A percentile compares a stretch with the other conserved stretches of the same genome.
These are phyloP conservation scores for Sclerotinia subarctica DNA, from an alignment of 2,329 filamentous ascomycete genomes.

Conservation along the genomic window DNA sequence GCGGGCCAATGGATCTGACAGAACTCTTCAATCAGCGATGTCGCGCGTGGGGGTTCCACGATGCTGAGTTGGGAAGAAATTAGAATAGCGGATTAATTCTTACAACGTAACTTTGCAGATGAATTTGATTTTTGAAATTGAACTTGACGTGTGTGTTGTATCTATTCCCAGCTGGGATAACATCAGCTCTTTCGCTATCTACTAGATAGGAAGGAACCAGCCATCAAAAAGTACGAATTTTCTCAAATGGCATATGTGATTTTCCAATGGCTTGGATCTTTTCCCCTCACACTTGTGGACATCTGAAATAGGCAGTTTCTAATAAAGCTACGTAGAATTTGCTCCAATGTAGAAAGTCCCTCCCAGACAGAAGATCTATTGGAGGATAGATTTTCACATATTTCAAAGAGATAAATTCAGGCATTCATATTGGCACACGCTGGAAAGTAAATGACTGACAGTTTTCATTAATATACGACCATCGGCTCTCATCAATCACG, in stretches of 20 bases:
- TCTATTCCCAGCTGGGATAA: too few species aligned
- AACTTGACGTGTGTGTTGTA: too few species aligned
- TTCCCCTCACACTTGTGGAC: background rate
- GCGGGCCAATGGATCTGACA: constrained; percentile 42
- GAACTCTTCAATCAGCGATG: background rate
- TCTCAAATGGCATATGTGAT: background rate
- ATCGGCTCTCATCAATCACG: constrained; percentile 2
- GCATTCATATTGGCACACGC: background rate
- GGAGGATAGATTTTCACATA: background rate
- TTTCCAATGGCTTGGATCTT: too few species aligned
- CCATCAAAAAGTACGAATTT: background rate
- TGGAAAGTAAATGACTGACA: background rate
- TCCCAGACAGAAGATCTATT: background rate
- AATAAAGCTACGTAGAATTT: background rate
- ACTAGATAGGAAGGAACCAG: background rate
- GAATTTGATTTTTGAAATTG: too few species aligned
- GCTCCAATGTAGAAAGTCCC: background rate
- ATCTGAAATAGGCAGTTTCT: background rate
- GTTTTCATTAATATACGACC: constrained; percentile 6
- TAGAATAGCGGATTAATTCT: background rate
- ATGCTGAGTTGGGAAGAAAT: background rate
- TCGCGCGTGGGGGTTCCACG: background rate
- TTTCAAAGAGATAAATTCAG: background rate
- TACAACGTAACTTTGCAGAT: background rate
- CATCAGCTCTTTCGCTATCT: background rate